Base-by-base conservation (phyloP, 2,329 filamentous ascomycete genomes). In the Periglandula ipomoeae region DNA sequence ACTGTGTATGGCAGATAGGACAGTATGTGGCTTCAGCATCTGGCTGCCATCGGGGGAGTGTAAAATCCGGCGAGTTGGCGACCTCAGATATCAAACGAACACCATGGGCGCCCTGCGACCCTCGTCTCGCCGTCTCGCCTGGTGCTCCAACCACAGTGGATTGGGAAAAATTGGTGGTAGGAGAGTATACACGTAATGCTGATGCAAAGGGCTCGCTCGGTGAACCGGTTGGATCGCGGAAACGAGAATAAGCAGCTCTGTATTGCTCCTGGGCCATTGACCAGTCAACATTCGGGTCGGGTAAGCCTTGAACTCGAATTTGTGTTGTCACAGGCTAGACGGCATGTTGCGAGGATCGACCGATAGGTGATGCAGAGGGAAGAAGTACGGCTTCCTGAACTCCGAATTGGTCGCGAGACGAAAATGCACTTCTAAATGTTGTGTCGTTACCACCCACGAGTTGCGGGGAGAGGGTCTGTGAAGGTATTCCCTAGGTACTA, bases 11-110 rank as follows among this genome's bases (percentile, higher is more conserved):
- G 62, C 91, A 97, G 50, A 96, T 95, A 2, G 89, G 88, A 63
- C 91, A 97, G 53, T 82, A 76, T 1, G 82, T 81, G 10, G 87
- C 89, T 57, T 94, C 89, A 4, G 78, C 74, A 65, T 97, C 91
- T 4, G 89, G 86, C 68, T 96, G 90, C 91, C 91, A 97, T 50
- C 75, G 74, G 1, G 90, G 89, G 37, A 89, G 68, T 17, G 76
- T 67, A 53, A 85, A 69, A 19, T 76, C 72, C 56, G 62, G 52
- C 17, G 46, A 32, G 34, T 38, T 26, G 8, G 32, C 23, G n/a
- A 17, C 37, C 24, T 43, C 38, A 22, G 4, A 30, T 11, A 34
- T 42, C 15, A 27, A 5, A n/a, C 22, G 41, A 24, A 17, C 23
- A 27, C 27, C n/a, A 9, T 13, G 35, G 7, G 41, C 11, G 15